Conservation (phyloP, 140 eudicot species). For the Erigeron philadelphicus region DNA sequence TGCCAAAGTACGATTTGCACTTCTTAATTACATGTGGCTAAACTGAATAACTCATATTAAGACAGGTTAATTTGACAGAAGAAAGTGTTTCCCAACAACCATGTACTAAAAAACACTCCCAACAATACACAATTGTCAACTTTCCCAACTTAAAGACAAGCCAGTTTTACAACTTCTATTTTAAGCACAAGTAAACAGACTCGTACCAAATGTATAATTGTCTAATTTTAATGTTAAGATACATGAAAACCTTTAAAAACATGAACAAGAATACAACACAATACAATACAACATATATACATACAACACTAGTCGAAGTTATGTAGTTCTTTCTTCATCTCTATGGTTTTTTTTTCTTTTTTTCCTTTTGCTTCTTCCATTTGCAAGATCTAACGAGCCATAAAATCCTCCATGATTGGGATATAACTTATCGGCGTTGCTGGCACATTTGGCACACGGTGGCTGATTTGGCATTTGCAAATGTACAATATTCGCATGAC, state of each 20-base stretch:
- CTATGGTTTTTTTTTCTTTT: background rate
- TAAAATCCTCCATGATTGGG: constrained; percentile 7
- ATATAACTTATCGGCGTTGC: constrained; percentile 52
- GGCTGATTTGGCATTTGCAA: constrained; percentile 65
- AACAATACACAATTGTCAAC: no score
- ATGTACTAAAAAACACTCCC: background rate
- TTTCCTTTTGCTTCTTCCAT: constrained; percentile 12
- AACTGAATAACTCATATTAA: no score
- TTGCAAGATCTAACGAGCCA: constrained; percentile 8
- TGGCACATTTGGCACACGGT: constrained; percentile 82
- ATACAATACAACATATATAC: constrained; percentile 29
- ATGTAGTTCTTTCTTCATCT: constrained; percentile 23
- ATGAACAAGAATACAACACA: constrained; percentile 3
- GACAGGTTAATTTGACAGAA: no score
- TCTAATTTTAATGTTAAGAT: constrained; percentile 11
- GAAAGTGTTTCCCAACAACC: background rate
- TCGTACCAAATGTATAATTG: constrained; percentile 3
- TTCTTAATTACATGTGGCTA: no score
- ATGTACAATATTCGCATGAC: constrained; percentile 87
- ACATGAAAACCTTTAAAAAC: background rate
- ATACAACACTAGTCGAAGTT: constrained; percentile 23
- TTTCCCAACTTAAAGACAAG: no score
- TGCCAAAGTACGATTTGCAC: no score
- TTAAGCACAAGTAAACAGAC: background rate
- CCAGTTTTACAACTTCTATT: background rate